Conservation (phyloP, 352 stramenopile genomes). For the Pythium coloratum region DNA sequence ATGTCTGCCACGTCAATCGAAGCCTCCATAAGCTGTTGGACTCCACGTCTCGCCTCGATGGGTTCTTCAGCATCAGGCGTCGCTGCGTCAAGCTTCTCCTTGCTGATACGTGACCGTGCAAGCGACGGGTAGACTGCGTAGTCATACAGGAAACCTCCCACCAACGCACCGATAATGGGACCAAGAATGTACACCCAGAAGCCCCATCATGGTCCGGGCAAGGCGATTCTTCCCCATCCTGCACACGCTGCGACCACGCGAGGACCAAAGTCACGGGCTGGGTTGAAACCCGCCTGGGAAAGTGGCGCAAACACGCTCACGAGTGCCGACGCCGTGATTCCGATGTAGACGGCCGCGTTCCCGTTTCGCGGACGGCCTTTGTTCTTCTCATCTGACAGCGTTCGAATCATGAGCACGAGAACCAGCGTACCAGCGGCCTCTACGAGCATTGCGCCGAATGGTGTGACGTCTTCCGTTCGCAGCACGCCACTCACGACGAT, state of each 20-base stretch:
- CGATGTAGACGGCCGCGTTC: slow-evolving; percentile 53
- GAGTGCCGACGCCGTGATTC: slow-evolving; percentile 43
- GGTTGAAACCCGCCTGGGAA: slow-evolving; percentile 75
- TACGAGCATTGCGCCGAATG: slow-evolving; percentile 42
- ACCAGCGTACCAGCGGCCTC: slow-evolving; percentile 63
- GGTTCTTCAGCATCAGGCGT: neutral
- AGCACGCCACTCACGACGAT: slow-evolving; percentile 29
- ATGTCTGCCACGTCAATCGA: neutral
- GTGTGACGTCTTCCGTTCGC: slow-evolving; percentile 34
- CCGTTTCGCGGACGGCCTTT: slow-evolving; percentile 17
- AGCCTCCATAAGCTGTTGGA: neutral
- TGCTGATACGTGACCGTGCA: neutral
- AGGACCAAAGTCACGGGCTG: slow-evolving; percentile 74
- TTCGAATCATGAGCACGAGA: slow-evolving; percentile 62
- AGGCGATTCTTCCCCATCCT: slow-evolving; percentile 48
- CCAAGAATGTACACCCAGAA: slow-evolving; percentile 75
- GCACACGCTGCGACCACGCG: slow-evolving; percentile 53
- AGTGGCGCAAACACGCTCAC: slow-evolving; percentile 60
- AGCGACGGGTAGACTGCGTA: slow-evolving; percentile 6
- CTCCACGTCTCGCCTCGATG: neutral
- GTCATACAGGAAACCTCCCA: slow-evolving; percentile 58
- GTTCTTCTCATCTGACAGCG: slow-evolving; percentile 47
- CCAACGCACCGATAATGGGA: slow-evolving; percentile 50
- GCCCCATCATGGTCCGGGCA: slow-evolving; percentile 43
- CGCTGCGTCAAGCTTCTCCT: neutral